Evolutionary conservation across 148 eudicot genomes (phyloP).

Genomic region (Heliosperma pusillum): DNA sequence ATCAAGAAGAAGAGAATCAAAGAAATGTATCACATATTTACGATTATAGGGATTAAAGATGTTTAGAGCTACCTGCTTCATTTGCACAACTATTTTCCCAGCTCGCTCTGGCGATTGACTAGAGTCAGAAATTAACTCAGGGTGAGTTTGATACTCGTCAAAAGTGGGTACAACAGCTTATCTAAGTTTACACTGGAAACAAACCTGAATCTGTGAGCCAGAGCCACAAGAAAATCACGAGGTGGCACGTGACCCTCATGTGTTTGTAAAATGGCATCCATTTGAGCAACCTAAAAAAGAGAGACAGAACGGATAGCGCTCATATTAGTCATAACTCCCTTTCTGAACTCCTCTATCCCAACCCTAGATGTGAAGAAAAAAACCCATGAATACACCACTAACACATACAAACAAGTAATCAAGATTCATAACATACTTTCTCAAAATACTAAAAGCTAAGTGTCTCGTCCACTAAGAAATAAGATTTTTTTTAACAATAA

Average conservation of each 20-base stretch:
- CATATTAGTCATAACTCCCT: not conserved
- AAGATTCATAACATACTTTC: not conserved
- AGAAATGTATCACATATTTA: constrained; percentile 5
- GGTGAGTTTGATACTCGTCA: constrained; percentile 5
- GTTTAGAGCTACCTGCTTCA: constrained; percentile 62
- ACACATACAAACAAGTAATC: not conserved
- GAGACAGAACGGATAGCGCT: constrained; percentile 14
- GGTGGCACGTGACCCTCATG: constrained; percentile 58
- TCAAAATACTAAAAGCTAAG: not conserved
- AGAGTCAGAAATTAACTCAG: constrained; percentile 17
- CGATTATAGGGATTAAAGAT: not conserved
- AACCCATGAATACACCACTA: not conserved
- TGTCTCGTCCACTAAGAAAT: not conserved
- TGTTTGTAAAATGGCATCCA: constrained; percentile 76
- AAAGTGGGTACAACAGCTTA: constrained; percentile 1
- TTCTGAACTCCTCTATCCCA: not conserved
- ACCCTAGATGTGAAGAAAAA: not conserved
- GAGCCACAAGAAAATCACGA: constrained; percentile 65
- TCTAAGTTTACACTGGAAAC: constrained; percentile 4
- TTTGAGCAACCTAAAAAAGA: constrained; percentile 65
- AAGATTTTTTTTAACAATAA: not conserved
- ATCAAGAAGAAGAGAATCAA: not conserved
- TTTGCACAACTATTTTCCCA: constrained; percentile 64
- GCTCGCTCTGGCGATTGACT: constrained; percentile 62
- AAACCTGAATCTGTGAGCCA: constrained; percentile 87